A percentile compares a stretch with the other conserved stretches of the same genome.
phyloP scores from a whole-genome alignment of 2,329 filamentous ascomycete genomes.

The Aspergillus fumigatiaffinis region DNA sequence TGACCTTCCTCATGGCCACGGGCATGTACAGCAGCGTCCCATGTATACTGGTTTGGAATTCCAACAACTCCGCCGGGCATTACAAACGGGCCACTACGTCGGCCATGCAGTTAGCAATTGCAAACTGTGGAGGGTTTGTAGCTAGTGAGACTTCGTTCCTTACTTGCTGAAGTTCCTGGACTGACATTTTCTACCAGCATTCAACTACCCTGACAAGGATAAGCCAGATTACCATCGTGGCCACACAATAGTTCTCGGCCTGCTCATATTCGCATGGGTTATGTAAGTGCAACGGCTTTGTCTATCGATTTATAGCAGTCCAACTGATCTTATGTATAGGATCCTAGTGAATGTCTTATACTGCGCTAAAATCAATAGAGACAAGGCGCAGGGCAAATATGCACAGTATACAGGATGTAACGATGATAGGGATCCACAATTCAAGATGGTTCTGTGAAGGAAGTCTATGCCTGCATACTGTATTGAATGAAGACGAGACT shows the following conservation, averaged over 20 bases:
- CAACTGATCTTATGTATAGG: slow-evolving; percentile 31
- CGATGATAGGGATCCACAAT: slow-evolving; percentile 62
- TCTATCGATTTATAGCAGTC: neutral
- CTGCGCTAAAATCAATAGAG: slow-evolving; percentile 60
- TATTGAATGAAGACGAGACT: neutral
- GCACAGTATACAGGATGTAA: slow-evolving; percentile 53
- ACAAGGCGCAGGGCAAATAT: slow-evolving; percentile 59
- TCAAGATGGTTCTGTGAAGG: slow-evolving; percentile 56
- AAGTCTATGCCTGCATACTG: neutral
- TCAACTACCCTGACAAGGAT: slow-evolving; percentile 57
- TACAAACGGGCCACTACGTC: slow-evolving; percentile 67
- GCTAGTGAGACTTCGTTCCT: slow-evolving; percentile 42
- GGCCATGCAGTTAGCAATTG: slow-evolving; percentile 62
- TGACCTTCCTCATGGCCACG: slow-evolving; percentile 65
- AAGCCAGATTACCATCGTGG: slow-evolving; percentile 57
- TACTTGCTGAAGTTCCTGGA: neutral
- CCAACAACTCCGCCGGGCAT: slow-evolving; percentile 65
- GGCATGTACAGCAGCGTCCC: slow-evolving; percentile 63
- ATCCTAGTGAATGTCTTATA: slow-evolving; percentile 59
- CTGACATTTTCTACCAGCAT: slow-evolving; percentile 41
- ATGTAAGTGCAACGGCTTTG: slow-evolving; percentile 47
- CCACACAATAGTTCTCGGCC: slow-evolving; percentile 57
- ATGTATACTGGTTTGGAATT: slow-evolving; percentile 61
- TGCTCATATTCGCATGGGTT: slow-evolving; percentile 61
- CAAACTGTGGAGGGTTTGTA: slow-evolving; percentile 65